Evolutionary conservation across 2,329 filamentous ascomycete genomes (phyloP), one percentile per base, ranked within the genome.

Genomic region (Zymoseptoria passerinii): DNA sequence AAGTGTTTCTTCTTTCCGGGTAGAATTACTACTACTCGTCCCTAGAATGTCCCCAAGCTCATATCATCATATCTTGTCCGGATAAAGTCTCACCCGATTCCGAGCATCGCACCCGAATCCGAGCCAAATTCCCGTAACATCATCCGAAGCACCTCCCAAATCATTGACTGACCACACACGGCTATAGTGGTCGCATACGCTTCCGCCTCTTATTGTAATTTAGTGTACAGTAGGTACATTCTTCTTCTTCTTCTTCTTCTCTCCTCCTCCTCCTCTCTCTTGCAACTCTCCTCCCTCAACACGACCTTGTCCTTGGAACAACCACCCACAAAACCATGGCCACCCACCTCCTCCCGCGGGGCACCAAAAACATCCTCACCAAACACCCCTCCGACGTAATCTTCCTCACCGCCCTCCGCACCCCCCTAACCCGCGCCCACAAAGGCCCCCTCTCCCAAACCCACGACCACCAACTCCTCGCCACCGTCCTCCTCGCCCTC

Each of bases 391-490:
- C 85, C 64, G 92, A 96, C 76, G 83, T 90, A 49, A 90, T 96
- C 67, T 88, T 96, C 71, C 85, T 96, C 67, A 95, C 91, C 19
- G 85, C 91, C n/a, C 82, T 96, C 48, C 89, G 92, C 66, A 96
- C 92, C 7, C 89, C 92, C 48, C 82, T 96, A 64, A 92, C 88
- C 60, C 85, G 90, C 63, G 84, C 90, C 48, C 87, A 90, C 78
- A 90, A 90, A 70, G 92, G 92, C 69, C 82, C 83, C 18, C 84
- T 96, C 69, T 89, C 90, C 74, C 89, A 95, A 72, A 87, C 92
- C 53, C 92, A 92, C 76, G 91, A 94, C 16, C 92, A 96, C 74
- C 89, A 96, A 74, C 81, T 96, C 56, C 87, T 96, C 56, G 81
- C 86, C 20, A 75, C 80, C 49, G 88, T 79, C 60, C 78, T 85